phyloP scores from a whole-genome alignment of 371 early-diverging fungal species.

The Mucor lusitanicus region DNA sequence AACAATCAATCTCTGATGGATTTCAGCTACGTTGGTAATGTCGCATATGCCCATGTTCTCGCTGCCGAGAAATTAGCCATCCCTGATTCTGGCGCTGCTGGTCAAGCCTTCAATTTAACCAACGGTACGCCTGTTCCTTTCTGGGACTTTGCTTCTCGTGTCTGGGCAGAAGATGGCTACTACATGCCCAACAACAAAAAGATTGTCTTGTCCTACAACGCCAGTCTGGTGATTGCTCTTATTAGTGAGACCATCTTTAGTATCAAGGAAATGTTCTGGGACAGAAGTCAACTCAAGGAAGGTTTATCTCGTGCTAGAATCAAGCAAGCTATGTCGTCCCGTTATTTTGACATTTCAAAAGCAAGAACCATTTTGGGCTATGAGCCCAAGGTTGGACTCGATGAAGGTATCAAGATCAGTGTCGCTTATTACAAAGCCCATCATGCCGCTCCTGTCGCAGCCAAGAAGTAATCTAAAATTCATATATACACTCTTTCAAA shows the following conservation, averaged over 20 bases:
- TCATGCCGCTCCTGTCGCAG: neutral
- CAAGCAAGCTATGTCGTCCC: conserved; percentile 72
- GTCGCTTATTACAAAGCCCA: conserved; percentile 29
- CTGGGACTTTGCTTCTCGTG: conserved; percentile 82
- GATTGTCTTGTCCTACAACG: conserved; percentile 48
- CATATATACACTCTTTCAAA: neutral
- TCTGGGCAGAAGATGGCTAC: conserved; percentile 63
- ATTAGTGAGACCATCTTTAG: conserved; percentile 52
- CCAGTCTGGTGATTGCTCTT: conserved; percentile 53
- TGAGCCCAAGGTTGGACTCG: conserved; percentile 69
- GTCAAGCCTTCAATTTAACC: conserved; percentile 88
- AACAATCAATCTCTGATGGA: conserved; percentile 85
- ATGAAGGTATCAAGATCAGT: conserved; percentile 68
- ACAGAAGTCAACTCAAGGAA: conserved; percentile 52
- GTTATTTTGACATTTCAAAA: conserved; percentile 81
- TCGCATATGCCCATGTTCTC: conserved; percentile 88
- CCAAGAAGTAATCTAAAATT: neutral
- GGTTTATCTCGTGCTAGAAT: conserved; percentile 68
- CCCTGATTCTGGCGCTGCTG: conserved; percentile 44
- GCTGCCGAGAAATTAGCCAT: conserved; percentile 78
- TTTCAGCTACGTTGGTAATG: conserved; percentile 93
- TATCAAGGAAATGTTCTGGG: conserved; percentile 47
- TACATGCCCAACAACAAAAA: conserved; percentile 47
- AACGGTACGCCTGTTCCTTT: conserved; percentile 92
- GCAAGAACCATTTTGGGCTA: conserved; percentile 80